phyloP scores from a whole-genome alignment of 1,284 basidiomycete genomes.

The Hemileia vastatrix region DNA sequence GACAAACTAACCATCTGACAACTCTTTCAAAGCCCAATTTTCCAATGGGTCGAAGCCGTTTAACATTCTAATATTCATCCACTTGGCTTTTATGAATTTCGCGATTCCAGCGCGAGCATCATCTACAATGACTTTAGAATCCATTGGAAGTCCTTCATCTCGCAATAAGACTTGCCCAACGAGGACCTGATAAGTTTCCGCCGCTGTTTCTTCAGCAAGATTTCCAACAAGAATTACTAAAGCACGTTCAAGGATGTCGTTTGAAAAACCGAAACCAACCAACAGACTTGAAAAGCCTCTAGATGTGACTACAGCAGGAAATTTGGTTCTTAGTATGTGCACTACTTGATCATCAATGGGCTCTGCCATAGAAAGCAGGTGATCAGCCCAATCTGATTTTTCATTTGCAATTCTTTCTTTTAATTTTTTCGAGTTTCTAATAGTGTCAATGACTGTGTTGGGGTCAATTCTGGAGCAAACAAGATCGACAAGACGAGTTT shows the following conservation, averaged over 20 bases:
- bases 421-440: constrained; percentile 26
- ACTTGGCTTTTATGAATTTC: constrained; percentile 50
- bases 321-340: constrained; percentile 23
- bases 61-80: constrained; percentile 64
- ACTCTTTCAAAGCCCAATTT: constrained; percentile 76
- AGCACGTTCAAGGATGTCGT: constrained; percentile 35
- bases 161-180: constrained; percentile 34
- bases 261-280: constrained; percentile 40
- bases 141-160: constrained; percentile 34
- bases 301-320: constrained; percentile 29
- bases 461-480: constrained; percentile 59
- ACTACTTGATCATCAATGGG: constrained; percentile 33
- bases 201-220: constrained; percentile 29
- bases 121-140: constrained; percentile 52
- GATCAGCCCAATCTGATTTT: constrained; percentile 29
- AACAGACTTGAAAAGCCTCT: constrained; percentile 31
- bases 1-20: constrained; percentile 63
- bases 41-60: constrained; percentile 73
- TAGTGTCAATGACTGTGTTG: constrained; percentile 56
- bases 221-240: constrained; percentile 30
- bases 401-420: constrained; percentile 35
- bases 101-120: constrained; percentile 57
- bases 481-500: constrained; percentile 60
- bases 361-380: constrained; percentile 46
- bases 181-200: constrained; percentile 43